Evolutionary conservation across 371 early-diverging fungal species (phyloP), one percentile per base, ranked within the genome.

Genomic region (Batkoa obscura): DNA sequence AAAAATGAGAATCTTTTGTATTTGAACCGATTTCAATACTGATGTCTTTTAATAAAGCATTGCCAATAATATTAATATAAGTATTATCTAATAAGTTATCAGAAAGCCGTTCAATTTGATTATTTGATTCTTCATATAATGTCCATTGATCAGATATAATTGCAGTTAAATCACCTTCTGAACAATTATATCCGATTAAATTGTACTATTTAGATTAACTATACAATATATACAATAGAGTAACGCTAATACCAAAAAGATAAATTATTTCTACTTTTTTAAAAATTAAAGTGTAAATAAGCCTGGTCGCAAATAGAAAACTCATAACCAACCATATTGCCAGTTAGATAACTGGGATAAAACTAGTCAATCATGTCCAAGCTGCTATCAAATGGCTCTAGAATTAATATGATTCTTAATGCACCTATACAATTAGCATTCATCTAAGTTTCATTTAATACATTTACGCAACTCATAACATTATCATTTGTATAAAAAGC

Each of bases 141-240:
- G 50, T 66, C 78, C 85, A 84, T 1, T 57, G 56, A 39, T 70
- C 62, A 3, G 83, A 79, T 0, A 66, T 50, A 0, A 83, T 74
- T 0, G 80, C 82, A 1, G 66, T 62, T 77, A 86, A 74, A 31
- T 68, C 57, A 1, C 86, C 86, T 61, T 84, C 83, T 41, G 78
- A 65, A 33, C 59, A 15, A 73, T 67, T 33, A 74, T 78, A 59
- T 60, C 62, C 8, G 12, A 10, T 50, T 15, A 50, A 32, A 50
- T 50, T 35, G 15, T 8, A 15, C 30, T 31, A 15, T 9, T 13
- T 32, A 35, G 30, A 10, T 50, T 35, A 32, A 50, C 32, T 50
- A 50, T 5, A 32, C 31, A 31, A 10, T 50, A 23, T 6, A 10
- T 3, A 9, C 33, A 33, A 30, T 50, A 33, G 6, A 33, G 50